Evolutionary conservation across 139 green algal species (phyloP).

Genomic region (Picochlorum sp.): DNA sequence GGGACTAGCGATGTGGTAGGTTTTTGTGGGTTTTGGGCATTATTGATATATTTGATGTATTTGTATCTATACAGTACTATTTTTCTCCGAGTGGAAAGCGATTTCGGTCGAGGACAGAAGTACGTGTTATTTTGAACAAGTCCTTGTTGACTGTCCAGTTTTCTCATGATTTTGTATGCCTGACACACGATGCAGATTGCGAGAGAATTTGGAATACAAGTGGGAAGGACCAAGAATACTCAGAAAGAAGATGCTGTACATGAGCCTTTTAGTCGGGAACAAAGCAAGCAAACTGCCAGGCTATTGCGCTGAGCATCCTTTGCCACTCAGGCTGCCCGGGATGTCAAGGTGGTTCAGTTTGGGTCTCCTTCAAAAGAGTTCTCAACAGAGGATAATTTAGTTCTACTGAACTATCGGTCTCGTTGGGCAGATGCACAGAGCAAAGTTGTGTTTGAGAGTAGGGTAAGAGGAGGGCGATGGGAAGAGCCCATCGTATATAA

Average conservation of each 20-base stretch:
- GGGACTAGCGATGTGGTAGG: constrained; percentile 39
- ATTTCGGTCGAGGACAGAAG: constrained; percentile 41
- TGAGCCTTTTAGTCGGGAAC: constrained; percentile 5
- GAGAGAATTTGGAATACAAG: constrained; percentile 16
- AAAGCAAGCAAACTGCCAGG: not conserved
- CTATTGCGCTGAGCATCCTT: not conserved
- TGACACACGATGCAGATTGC: constrained; percentile 14
- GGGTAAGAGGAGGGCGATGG: not conserved
- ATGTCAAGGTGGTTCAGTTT: constrained; percentile 13
- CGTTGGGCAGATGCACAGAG: constrained; percentile 22
- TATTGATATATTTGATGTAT: not conserved
- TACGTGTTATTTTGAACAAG: constrained; percentile 11
- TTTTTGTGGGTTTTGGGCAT: not conserved
- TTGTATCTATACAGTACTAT: constrained; percentile 39
- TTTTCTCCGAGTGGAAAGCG: constrained; percentile 33
- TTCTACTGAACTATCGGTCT: not conserved
- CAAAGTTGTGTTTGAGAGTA: not conserved
- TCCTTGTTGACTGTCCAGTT: not conserved
- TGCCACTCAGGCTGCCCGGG: constrained; percentile 11
- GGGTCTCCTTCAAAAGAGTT: not conserved
- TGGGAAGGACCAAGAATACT: not conserved
- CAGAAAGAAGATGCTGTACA: constrained; percentile 1
- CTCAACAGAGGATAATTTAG: not conserved
- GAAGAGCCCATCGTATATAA: not conserved
- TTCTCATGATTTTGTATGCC: not conserved